Base-by-base conservation (phyloP, 768 basidiomycete genomes). In the Coprinellus aureogranulatus region DNA sequence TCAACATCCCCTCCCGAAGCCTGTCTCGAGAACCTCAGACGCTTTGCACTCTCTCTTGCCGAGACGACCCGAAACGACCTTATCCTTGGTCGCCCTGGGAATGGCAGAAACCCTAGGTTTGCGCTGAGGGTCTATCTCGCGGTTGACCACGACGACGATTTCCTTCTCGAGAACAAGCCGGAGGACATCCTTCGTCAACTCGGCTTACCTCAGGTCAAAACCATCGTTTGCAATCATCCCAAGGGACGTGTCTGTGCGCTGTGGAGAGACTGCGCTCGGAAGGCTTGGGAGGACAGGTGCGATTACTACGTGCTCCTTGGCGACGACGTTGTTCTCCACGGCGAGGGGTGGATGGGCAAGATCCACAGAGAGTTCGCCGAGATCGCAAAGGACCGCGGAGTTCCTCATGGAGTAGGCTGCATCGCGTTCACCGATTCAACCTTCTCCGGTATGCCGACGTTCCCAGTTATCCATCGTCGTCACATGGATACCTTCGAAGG, bases 361-460 rank as follows among this genome's bases (percentile, higher is more conserved):
- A 68, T 73, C 4, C 75, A 79, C 30, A 47, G 50, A 9, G 69
- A 70, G 10, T 86, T 85, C 62, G 40, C 52, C 12, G 42, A 63
- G 2, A 61, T 83, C 10, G 61, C 79, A 0, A 25, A 58, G 12
- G 53, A 59, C 12, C 61, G 69, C 4, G 59, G 63, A 2, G 67
- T 72, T 0, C 80, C 78, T 4, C 61, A 67, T 4, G 84, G 84
- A 4, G 75, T 85, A 48, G 85, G 82, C 10, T 84, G 83, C 40
- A 77, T 86, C 2, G 78, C 82, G 0, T 84, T 86, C 67, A 82
- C 77, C 5, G 82, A 85, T 59, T 69, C 65, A 18, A 71, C 75
- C 9, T 86, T 84, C 61, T 81, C 79, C 0, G 85, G 82, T 0
- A 84, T 86, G 81, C 83, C 83, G 0, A 85, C 83, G 0, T 85